Conservation (phyloP, 257 asterid genomes). For the Fraxinus cuspidata region DNA sequence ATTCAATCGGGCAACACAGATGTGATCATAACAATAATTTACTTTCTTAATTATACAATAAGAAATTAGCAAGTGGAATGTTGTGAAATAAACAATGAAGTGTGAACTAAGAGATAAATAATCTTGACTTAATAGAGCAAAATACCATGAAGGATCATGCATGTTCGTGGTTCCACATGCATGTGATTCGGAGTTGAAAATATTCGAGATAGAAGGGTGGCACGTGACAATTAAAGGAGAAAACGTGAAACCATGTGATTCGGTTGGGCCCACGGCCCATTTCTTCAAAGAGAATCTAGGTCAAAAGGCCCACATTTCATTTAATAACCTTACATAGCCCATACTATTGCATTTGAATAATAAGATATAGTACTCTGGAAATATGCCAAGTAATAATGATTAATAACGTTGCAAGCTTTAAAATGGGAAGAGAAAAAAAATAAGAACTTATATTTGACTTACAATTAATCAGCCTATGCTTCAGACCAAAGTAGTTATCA, state of each 20-base stretch:
- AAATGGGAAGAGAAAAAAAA: constrained; percentile 20
- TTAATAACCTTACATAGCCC: constrained; percentile 19
- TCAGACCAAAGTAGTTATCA: constrained; percentile 8
- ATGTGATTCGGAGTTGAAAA: constrained; percentile 27
- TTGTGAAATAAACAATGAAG: not conserved
- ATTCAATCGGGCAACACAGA: too few relatives aligned
- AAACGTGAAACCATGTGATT: constrained; percentile 67
- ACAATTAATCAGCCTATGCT: constrained; percentile 28
- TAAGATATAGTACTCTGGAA: constrained; percentile 12
- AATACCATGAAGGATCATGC: constrained; percentile 28
- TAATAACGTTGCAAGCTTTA: constrained; percentile 27
- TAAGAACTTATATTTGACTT: constrained; percentile 31
- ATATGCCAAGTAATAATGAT: constrained; percentile 41
- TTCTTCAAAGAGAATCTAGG: constrained; percentile 35
- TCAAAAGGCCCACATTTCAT: constrained; percentile 33
- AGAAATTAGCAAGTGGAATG: not conserved
- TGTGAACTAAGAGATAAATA: not conserved
- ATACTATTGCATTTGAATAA: not conserved
- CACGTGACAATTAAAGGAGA: constrained; percentile 53
- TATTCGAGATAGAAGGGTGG: constrained; percentile 38
- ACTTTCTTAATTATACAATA: not conserved
- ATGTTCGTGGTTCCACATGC: constrained; percentile 32
- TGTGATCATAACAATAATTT: not conserved
- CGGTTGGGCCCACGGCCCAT: constrained; percentile 61
- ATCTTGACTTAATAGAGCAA: not conserved